Percentiles rank a stretch among this genome's conserved stretches.
These are phyloP conservation scores for Cylindrodendrum hubeiense DNA, from an alignment of 2,329 filamentous ascomycete species.

Conservation along the genomic window DNA sequence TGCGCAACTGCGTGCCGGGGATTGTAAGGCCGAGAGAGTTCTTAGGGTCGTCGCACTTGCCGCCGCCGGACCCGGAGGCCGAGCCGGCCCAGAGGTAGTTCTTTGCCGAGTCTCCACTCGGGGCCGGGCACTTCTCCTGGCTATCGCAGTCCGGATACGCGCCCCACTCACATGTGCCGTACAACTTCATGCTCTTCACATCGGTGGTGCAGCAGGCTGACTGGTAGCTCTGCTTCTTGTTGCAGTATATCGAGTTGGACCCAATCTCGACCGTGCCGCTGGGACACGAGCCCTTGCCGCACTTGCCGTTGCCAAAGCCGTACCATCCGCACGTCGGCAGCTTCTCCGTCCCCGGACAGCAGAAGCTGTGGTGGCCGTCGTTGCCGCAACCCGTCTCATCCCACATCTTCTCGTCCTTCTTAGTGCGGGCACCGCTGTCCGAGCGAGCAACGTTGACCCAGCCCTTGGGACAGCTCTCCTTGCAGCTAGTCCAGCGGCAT, in stretches of 20 bases:
- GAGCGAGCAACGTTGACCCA: conserved; percentile 12
- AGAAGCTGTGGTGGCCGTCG: conserved; percentile 16
- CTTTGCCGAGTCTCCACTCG: not conserved
- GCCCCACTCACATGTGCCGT: conserved; percentile 19
- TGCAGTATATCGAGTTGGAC: conserved; percentile 16
- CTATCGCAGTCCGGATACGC: conserved; percentile 20
- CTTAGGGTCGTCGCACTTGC: conserved; percentile 9
- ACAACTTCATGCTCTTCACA: conserved; percentile 16
- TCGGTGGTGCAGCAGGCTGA: conserved; percentile 18
- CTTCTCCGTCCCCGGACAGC: conserved; percentile 13
- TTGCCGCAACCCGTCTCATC: conserved; percentile 18
- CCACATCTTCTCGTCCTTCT: conserved; percentile 12
- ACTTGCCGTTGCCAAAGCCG: conserved; percentile 10
- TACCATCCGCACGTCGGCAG: conserved; percentile 21
- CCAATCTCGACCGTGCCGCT: conserved; percentile 18
- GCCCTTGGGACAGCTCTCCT: conserved; percentile 12
- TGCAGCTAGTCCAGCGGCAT: conserved; percentile 25
- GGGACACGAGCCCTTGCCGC: conserved; percentile 1
- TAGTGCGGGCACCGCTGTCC: not conserved
- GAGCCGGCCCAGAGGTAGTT: not conserved
- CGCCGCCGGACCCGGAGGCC: conserved; percentile 11
- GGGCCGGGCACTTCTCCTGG: not conserved
- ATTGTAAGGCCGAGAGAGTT: conserved; percentile 1
- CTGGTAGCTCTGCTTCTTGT: conserved; percentile 7
- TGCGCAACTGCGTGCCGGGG: conserved; percentile 5